A percentile compares a stretch with the other conserved stretches of the same genome.
Conservation (phyloP, 192 early-diverging fungal species). For the Chytriomyces confervae region DNA sequence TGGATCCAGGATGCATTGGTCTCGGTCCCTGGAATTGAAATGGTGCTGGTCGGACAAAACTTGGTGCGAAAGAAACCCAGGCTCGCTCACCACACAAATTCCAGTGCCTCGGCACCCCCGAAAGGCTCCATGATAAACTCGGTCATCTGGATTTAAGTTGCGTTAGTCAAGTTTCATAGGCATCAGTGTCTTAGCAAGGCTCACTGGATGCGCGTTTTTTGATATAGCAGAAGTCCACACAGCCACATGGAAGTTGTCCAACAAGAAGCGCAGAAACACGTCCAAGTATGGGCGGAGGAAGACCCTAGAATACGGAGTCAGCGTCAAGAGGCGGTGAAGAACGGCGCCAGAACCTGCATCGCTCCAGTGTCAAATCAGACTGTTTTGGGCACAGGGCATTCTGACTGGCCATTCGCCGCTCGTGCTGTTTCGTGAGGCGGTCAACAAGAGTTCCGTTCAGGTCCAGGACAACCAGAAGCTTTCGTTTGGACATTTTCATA, state of each 20-base stretch:
- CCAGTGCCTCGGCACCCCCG: constrained; percentile 30
- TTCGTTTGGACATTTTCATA: not conserved
- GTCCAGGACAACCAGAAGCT: constrained; percentile 49
- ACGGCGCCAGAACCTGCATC: constrained; percentile 19
- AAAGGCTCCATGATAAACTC: constrained; percentile 39
- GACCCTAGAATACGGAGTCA: constrained; percentile 3
- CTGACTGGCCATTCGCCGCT: constrained; percentile 25
- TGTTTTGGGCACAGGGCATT: constrained; percentile 35
- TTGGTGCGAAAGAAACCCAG: not conserved
- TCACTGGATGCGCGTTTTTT: constrained; percentile 41
- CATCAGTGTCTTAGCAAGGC: not conserved
- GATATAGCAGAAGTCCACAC: constrained; percentile 53
- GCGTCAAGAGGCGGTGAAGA: too few relatives aligned
- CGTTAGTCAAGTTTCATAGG: not conserved
- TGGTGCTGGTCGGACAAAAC: not conserved
- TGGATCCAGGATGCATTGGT: constrained; percentile 36
- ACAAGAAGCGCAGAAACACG: constrained; percentile 43
- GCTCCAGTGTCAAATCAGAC: constrained; percentile 37
- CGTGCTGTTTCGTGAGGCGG: constrained; percentile 25
- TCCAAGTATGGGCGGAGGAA: constrained; percentile 54
- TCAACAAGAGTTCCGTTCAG: constrained; percentile 53
- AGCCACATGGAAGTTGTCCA: constrained; percentile 43
- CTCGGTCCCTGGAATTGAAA: constrained; percentile 34
- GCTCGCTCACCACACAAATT: constrained; percentile 37
- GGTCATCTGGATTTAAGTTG: constrained; percentile 18